Evolutionary conservation across 768 basidiomycete species (phyloP), one percentile per base, ranked within the genome.

Genomic region (Tubosaeta sp.): DNA sequence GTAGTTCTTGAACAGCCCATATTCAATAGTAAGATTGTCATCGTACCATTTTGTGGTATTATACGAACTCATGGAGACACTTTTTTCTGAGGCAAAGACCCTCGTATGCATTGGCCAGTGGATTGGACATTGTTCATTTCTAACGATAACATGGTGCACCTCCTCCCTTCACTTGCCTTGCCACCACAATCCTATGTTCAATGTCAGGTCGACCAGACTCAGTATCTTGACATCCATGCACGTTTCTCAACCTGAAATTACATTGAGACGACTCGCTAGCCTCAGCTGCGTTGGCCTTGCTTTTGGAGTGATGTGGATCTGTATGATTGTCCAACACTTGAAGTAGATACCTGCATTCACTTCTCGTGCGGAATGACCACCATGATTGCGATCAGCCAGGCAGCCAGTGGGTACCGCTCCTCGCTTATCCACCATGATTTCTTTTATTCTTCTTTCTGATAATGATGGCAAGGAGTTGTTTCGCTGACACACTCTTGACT

Each of bases 201-300:
- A 4, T 32, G 3, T 17, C 37, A 62, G 61, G 60, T 19, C 51
- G 5, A 46, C 61, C 6, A 55, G 61, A 9, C 46, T 62, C 31
- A 62, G 60, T 19, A 37, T 63, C 25, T 42, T 63, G 26, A 19
- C 43, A 4, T 59, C 50, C 22, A 43, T 61, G 16, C 53, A 60
- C 26, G 50, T 62, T 8, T 47, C 50, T 31, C 43, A 50, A 16
- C 60, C 55, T 1, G 7, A 33, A n/a, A 39, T 11, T 6, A 19
- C 8, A 7, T 50, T 46, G n/a, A 51, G 25, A 47, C 17, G 44
- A n/a, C 10, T 52, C 17, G 31, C 58, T 9, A 19, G 33, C 41
- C n/a, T n/a, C n/a, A n/a, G n/a, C n/a, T 33, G 44, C 11, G 33
- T 57, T 8, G 55, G 54, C 8, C 19, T 46, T 7, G 35, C 53